phyloP scores from a whole-genome alignment of 306 rosid genomes.

The Lathyrus tuberosus region DNA sequence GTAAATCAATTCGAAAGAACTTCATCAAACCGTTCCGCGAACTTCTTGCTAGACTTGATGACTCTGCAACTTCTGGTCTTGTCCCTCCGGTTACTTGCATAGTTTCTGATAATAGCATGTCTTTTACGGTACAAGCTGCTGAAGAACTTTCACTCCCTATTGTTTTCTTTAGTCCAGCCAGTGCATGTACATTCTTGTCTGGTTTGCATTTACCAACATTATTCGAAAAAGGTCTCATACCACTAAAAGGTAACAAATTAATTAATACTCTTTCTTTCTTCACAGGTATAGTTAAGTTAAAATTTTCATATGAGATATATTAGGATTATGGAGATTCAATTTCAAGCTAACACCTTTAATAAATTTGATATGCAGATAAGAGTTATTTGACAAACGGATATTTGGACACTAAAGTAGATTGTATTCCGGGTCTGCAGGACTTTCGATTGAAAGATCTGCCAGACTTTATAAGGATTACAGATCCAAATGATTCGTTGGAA shows the following conservation, averaged over 20 bases:
- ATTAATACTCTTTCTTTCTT: not conserved
- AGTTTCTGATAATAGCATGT: constrained; percentile 20
- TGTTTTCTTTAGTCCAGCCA: constrained; percentile 7
- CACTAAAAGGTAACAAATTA: constrained; percentile 35
- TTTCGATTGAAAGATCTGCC: constrained; percentile 31
- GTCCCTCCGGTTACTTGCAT: constrained; percentile 20
- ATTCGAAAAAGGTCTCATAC: constrained; percentile 6
- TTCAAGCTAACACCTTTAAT: not conserved
- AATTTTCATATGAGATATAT: not conserved
- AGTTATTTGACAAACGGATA: constrained; percentile 34
- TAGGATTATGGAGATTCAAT: too few relatives aligned
- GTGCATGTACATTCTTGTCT: not conserved
- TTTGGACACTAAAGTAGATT: constrained; percentile 31
- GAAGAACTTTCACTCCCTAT: constrained; percentile 26
- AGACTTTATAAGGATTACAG: constrained; percentile 17
- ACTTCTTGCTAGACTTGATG: constrained; percentile 26
- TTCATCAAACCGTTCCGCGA: constrained; percentile 12
- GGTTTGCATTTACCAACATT: not conserved
- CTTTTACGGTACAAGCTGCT: constrained; percentile 31
- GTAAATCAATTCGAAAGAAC: constrained; percentile 16
- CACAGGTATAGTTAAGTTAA: not conserved
- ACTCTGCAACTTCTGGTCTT: constrained; percentile 17
- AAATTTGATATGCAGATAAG: constrained; percentile 33
- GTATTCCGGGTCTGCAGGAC: constrained; percentile 35
- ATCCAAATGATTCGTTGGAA: constrained; percentile 10